Base-by-base conservation (phyloP, 257 asterid species). In the Primulina huaijiensis region DNA sequence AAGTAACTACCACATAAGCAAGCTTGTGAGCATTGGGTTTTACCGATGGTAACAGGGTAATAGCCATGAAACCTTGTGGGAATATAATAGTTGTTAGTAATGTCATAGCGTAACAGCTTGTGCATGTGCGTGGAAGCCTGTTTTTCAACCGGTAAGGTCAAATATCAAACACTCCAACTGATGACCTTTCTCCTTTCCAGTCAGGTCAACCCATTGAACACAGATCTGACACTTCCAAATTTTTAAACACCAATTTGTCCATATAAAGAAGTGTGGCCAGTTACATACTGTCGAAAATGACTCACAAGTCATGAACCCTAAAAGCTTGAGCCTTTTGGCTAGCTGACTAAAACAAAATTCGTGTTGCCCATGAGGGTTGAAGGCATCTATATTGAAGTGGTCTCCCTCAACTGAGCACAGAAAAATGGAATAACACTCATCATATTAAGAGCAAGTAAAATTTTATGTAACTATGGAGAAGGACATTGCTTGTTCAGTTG, bases 251-350 rank as follows among this genome's bases (percentile, higher is more conserved):
- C 61, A 17, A 9, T 46, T 27, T 46, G 70, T 60, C 35, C 67
- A 19, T 40, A 9, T 29, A 68, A 69, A 59, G 71, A 65, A 30
- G 58, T 19, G 35, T 11, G 69, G 64, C 66, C 53, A 75, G 43
- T 67, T 31, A 60, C 58, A 62, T 38, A 66, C 59, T 64, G 62
- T 59, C 40, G 38, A 60, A 17, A 27, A 55, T 27, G 63, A 66
- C 61, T 67, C 64, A 46, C 53, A 35, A 33, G 60, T 23, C 27
- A 21, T 12, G 35, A 7, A 62, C 23, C 27, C 30, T 21, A 52
- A 9, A 62, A 25, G 56, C 64, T 43, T 35, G 6, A 37, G 37
- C 5, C 11, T 62, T 67, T 59, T 33, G 34, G 46, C 2, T 12
- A 53, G 31, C 27, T 21, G 14, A 64, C 20, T 65, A 60, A 34